Percentiles rank a stretch among this genome's conserved stretches.
These are phyloP conservation scores for Agapanthus africanus DNA, from an alignment of 106 monocot species.

Conservation along the genomic window DNA sequence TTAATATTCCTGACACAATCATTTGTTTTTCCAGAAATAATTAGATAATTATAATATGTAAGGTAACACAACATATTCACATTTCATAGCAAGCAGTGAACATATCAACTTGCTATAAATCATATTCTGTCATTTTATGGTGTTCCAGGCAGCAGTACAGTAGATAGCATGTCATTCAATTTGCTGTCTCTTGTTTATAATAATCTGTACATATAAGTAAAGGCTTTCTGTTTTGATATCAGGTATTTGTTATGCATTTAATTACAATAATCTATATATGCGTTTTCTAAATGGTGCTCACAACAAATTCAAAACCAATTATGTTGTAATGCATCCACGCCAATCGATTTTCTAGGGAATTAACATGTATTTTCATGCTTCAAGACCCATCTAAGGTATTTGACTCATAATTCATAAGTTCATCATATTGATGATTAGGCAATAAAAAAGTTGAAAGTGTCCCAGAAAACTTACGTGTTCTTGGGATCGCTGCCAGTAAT, in stretches of 20 bases:
- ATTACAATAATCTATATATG: not conserved
- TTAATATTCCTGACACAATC: no score
- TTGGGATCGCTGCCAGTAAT: constrained; percentile 94
- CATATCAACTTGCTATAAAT: not conserved
- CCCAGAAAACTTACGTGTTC: constrained; percentile 69
- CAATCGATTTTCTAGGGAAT: not conserved
- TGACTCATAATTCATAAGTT: not conserved
- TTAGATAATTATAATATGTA: no score
- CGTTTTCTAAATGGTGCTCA: not conserved
- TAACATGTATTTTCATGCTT: not conserved
- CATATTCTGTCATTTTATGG: not conserved
- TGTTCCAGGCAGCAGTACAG: not conserved
- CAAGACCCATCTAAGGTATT: not conserved
- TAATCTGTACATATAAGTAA: not conserved
- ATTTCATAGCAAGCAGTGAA: not conserved
- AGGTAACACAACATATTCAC: not conserved
- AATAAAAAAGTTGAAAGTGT: not conserved
- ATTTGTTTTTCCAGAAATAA: no score
- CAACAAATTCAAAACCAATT: not conserved
- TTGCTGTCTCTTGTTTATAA: not conserved
- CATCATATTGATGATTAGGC: not conserved
- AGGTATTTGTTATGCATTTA: not conserved
- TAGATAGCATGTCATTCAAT: not conserved
- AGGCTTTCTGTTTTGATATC: not conserved
- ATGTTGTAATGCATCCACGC: not conserved